Evolutionary conservation across 257 asterid species (phyloP).

Genomic region (Capsicum rhomboideum): DNA sequence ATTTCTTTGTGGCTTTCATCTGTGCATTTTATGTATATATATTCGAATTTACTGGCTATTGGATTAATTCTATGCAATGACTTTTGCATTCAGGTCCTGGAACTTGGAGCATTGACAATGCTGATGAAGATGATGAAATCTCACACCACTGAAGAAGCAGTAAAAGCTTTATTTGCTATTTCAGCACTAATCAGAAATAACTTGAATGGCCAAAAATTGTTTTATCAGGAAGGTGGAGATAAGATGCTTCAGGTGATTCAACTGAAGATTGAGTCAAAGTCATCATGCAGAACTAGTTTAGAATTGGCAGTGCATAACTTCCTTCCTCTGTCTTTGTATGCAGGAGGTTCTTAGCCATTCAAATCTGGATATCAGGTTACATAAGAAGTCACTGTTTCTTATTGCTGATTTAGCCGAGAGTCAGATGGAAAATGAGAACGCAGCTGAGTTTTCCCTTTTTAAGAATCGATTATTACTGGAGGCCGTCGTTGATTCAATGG

Average conservation of each 20-base stretch:
- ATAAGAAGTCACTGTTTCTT: conserved; percentile 49
- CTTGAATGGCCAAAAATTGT: conserved; percentile 46
- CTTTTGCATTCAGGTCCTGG: conserved; percentile 48
- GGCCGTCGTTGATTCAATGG: conserved; percentile 56
- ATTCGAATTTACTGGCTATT: not conserved
- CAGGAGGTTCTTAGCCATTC: conserved; percentile 71
- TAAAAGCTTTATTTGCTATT: conserved; percentile 69
- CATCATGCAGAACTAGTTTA: conserved; percentile 1
- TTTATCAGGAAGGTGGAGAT: conserved; percentile 60
- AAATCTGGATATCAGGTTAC: conserved; percentile 56
- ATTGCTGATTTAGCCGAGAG: conserved; percentile 59
- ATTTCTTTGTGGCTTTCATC: not conserved
- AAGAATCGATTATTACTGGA: conserved; percentile 44
- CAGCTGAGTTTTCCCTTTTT: conserved; percentile 33
- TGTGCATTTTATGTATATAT: not conserved
- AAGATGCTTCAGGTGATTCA: conserved; percentile 69
- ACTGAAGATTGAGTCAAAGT: conserved; percentile 4
- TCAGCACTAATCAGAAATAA: conserved; percentile 76
- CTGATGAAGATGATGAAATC: conserved; percentile 62
- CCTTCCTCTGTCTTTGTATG: conserved; percentile 1
- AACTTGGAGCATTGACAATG: conserved; percentile 48
- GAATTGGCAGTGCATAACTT: not conserved
- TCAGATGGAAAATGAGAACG: conserved; percentile 33
- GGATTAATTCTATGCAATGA: conserved; percentile 2
- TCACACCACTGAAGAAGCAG: conserved; percentile 54